Percentiles rank a stretch among this genome's conserved stretches.
Conservation (phyloP, 208 protist species). For the Leishmania turanica region DNA sequence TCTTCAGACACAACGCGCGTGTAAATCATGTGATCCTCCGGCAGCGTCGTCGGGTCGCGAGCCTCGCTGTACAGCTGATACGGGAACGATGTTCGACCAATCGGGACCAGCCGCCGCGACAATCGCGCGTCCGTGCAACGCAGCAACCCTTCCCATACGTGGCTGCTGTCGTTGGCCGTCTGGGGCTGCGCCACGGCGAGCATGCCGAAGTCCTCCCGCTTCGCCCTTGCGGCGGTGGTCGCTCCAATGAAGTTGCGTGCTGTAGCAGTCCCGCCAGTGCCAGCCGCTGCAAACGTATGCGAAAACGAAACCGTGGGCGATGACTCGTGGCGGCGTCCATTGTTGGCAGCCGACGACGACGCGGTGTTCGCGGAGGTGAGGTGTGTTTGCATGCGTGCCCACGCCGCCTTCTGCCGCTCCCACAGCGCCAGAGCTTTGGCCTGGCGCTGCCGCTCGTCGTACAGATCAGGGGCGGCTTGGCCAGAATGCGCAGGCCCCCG, state of each 20-base stretch:
- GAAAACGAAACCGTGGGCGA: neutral
- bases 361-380: slow-evolving; percentile 18
- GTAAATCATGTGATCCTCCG: slow-evolving; percentile 43
- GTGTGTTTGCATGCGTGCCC: slow-evolving; percentile 43
- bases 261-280: neutral
- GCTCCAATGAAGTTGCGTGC: slow-evolving; percentile 47
- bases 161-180: slow-evolving; percentile 23
- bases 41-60: slow-evolving; percentile 35
- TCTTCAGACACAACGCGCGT: slow-evolving; percentile 56
- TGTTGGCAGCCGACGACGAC: neutral
- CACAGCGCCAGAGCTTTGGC: slow-evolving; percentile 62
- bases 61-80: slow-evolving; percentile 72
- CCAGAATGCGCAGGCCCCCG: neutral
- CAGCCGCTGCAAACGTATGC: neutral
- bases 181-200: slow-evolving; percentile 42
- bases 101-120: slow-evolving; percentile 55
- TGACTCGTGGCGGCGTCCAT: neutral
- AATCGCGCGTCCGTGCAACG: slow-evolving; percentile 34
- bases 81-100: slow-evolving; percentile 67
- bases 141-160: slow-evolving; percentile 69
- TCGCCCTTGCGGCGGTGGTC: slow-evolving; percentile 39
- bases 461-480: slow-evolving; percentile 20
- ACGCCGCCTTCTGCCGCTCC: slow-evolving; percentile 72
- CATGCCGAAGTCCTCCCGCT: slow-evolving; percentile 60
- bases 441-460: slow-evolving; percentile 65